These are phyloP conservation scores for Allomyces javanicus DNA, from an alignment of 192 early-diverging fungal species.

Conservation along the genomic window DNA sequence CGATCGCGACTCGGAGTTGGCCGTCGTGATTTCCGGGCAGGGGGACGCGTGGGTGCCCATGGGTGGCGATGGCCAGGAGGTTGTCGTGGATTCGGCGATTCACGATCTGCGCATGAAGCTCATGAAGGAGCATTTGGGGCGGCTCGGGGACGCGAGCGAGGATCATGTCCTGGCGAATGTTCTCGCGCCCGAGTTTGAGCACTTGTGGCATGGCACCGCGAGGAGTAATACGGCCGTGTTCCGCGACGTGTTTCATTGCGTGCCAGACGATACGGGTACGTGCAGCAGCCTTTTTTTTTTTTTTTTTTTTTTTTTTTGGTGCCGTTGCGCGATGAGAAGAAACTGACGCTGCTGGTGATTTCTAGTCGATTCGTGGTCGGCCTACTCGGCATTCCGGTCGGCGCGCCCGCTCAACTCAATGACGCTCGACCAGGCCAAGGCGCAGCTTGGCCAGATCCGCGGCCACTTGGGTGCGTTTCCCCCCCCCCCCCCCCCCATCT, in stretches of 20 bases:
- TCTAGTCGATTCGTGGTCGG: no score
- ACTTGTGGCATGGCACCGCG: slow-evolving; percentile 43
- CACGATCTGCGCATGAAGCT: background rate
- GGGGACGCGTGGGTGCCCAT: slow-evolving; percentile 9
- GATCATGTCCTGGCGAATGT: background rate
- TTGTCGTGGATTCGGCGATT: slow-evolving; percentile 3
- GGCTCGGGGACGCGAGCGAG: background rate
- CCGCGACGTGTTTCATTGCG: slow-evolving; percentile 63
- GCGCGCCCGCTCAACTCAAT: no score
- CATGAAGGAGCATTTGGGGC: background rate
- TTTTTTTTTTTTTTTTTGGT: background rate
- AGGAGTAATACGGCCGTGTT: slow-evolving; percentile 44
- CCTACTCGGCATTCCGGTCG: no score
- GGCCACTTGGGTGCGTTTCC: no score
- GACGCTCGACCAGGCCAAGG: no score
- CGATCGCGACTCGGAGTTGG: slow-evolving; percentile 72
- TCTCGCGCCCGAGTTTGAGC: slow-evolving; percentile 6
- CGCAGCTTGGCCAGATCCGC: no score
- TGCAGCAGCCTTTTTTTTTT: slow-evolving; percentile 23
- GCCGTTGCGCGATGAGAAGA: background rate
- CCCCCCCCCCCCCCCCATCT: no score
- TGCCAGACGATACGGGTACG: slow-evolving; percentile 61
- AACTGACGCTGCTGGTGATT: no score
- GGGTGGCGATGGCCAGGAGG: slow-evolving; percentile 10
- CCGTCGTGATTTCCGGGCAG: slow-evolving; percentile 32